Evolutionary conservation across 2,329 filamentous ascomycete species (phyloP), one percentile per base, ranked within the genome.

Genomic region (Epichloe baconii): DNA sequence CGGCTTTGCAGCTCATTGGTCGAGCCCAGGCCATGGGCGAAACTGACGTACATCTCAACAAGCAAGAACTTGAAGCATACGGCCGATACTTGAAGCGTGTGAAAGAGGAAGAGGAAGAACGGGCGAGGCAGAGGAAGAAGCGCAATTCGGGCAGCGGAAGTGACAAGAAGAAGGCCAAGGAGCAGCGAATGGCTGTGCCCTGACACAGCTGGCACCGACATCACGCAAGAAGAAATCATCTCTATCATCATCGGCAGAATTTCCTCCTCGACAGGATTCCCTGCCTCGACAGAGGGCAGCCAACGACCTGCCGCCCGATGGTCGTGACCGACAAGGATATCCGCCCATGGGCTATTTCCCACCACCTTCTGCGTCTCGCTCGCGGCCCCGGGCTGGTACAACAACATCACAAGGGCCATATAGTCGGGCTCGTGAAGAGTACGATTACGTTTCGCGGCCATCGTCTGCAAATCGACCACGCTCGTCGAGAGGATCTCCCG

Each of bases 31-130:
- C 80, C 55, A 81, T 81, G 61, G 89, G 89, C 56, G 85, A 83
- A 66, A 74, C 77, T 44, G 86, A 94, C 52, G 87, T 96, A 51
- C 85, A 83, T 64, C 76, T 97, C 56, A 88, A 78, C 58, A 79
- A 83, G 61, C 81, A 85, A 50, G 90, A 96, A 66, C 73, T 95
- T 59, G 85, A 83, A 55, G 89, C 88, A 45, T 74, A 95, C 58
- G 85, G 91, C 63, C 79, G 82, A 55, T 75, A 77, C 60, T 71
- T 78, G 55, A 79, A 81, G 64, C 79, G 83, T 52, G 70, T 81
- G 59, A 71, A 72, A 36, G 69, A 72, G 49, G 71, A 72, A 36
- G 69, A 72, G 49, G 65, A 68, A 41, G 86, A 91, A 68, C 85
- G 75, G 70, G 82, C 83, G 62, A 73, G 72, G 53, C 77, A 83